Percentiles rank a stretch among this genome's conserved stretches.
Conservation (phyloP, 371 early-diverging fungal species). For the Quaeritorhiza haematococci region DNA sequence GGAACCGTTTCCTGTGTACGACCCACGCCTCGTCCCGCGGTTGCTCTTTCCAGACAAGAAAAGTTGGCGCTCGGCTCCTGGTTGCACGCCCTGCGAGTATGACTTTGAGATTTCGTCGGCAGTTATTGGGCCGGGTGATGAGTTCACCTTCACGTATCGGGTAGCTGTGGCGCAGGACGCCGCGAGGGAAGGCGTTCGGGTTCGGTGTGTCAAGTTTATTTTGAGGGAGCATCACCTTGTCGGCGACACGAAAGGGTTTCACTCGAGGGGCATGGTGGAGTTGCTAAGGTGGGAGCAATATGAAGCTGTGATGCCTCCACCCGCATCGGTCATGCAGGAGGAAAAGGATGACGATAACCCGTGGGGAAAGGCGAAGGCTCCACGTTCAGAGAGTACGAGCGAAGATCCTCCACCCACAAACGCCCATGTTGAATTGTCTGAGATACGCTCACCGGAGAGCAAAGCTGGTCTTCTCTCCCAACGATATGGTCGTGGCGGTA, state of each 20-base stretch:
- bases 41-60: slow-evolving; percentile 36
- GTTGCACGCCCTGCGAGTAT: slow-evolving; percentile 37
- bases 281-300: slow-evolving; percentile 19
- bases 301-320: slow-evolving; percentile 5
- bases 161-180: slow-evolving; percentile 30
- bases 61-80: slow-evolving; percentile 37
- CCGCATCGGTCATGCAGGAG: background rate
- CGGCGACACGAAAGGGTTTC: slow-evolving; percentile 15
- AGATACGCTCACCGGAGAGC: slow-evolving; percentile 12
- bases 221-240: slow-evolving; percentile 35
- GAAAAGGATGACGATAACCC: background rate
- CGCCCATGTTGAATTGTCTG: slow-evolving; percentile 20
- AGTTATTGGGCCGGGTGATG: slow-evolving; percentile 36
- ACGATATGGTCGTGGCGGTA: slow-evolving; percentile 16
- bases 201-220: slow-evolving; percentile 26
- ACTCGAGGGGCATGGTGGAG: slow-evolving; percentile 3
- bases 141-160: slow-evolving; percentile 34
- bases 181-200: slow-evolving; percentile 34
- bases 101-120: slow-evolving; percentile 35
- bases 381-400: background rate
- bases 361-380: background rate
- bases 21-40: slow-evolving; percentile 35
- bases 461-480: background rate
- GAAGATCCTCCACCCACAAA: too few species aligned
- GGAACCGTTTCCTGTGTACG: slow-evolving; percentile 33